phyloP scores from a whole-genome alignment of 1,139 yeast genomes.

The Magnusiomyces clavatus region DNA sequence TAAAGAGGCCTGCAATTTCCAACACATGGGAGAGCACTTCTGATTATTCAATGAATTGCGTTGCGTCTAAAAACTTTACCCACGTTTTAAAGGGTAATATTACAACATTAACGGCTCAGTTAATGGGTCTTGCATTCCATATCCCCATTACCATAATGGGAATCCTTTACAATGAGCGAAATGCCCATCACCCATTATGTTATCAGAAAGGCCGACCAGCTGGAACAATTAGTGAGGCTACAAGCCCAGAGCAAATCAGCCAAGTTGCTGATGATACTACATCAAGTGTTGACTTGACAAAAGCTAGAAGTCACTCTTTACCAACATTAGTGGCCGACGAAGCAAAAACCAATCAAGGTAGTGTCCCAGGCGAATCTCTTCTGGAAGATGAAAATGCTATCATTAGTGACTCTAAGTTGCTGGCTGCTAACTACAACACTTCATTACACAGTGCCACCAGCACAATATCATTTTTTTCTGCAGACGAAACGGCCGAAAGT shows the following conservation, averaged over 20 bases:
- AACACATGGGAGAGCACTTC: conserved; percentile 23
- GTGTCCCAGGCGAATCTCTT: neutral
- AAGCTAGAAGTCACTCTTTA: neutral
- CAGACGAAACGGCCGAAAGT: too few species aligned
- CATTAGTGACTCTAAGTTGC: too few species aligned
- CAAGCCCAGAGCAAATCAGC: neutral
- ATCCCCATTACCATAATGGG: conserved; percentile 3
- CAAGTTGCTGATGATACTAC: neutral
- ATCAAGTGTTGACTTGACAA: neutral
- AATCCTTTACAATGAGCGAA: neutral
- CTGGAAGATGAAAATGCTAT: neutral
- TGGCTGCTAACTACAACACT: too few species aligned
- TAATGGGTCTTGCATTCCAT: conserved; percentile 10
- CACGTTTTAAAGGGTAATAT: conserved; percentile 25
- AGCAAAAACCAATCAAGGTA: neutral
- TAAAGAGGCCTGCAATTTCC: conserved; percentile 15
- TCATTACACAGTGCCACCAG: too few species aligned
- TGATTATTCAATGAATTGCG: conserved; percentile 28
- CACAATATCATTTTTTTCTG: neutral
- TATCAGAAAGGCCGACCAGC: too few species aligned
- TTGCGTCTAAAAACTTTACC: conserved; percentile 22
- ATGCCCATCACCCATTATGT: too few species aligned
- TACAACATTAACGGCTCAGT: conserved; percentile 17
- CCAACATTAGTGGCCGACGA: neutral
- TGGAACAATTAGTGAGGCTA: neutral